These are phyloP conservation scores for Chloromonas sp. DNA, from an alignment of 163 green algal genomes.

Conservation along the genomic window DNA sequence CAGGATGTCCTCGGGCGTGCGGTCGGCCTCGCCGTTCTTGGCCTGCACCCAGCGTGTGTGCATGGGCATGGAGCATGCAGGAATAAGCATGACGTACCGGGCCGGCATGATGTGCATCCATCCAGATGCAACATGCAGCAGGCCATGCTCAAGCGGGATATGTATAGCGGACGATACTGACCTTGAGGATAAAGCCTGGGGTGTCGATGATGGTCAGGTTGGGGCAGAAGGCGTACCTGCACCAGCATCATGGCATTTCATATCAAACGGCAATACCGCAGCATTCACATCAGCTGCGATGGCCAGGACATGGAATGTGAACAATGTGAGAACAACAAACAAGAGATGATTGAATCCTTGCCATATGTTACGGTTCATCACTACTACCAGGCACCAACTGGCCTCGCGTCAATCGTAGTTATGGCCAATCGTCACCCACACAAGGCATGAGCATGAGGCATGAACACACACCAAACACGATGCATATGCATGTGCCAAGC, in stretches of 20 bases:
- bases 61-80: neutral
- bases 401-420: too few species aligned
- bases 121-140: neutral
- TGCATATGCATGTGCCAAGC: neutral
- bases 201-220: slow-evolving; percentile 97
- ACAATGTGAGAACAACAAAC: too few species aligned
- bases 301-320: too few species aligned
- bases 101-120: neutral
- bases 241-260: neutral
- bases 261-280: neutral
- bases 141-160: neutral
- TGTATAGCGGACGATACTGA: slow-evolving; percentile 7
- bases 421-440: too few species aligned
- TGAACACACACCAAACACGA: too few species aligned
- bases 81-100: neutral
- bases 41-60: slow-evolving; percentile 45
- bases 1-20: slow-evolving; percentile 86
- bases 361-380: too few species aligned
- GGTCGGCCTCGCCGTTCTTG: slow-evolving; percentile 73
- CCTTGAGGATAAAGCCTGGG: slow-evolving; percentile 92
- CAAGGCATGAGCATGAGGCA: too few species aligned
- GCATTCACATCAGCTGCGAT: neutral
- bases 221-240: slow-evolving; percentile 83
- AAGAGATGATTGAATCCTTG: too few species aligned
- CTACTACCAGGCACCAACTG: too few species aligned